Percentiles rank a stretch among this genome's conserved stretches.
Conservation (phyloP, 1,284 basidiomycete species). For the Sporisorium sorghi region DNA sequence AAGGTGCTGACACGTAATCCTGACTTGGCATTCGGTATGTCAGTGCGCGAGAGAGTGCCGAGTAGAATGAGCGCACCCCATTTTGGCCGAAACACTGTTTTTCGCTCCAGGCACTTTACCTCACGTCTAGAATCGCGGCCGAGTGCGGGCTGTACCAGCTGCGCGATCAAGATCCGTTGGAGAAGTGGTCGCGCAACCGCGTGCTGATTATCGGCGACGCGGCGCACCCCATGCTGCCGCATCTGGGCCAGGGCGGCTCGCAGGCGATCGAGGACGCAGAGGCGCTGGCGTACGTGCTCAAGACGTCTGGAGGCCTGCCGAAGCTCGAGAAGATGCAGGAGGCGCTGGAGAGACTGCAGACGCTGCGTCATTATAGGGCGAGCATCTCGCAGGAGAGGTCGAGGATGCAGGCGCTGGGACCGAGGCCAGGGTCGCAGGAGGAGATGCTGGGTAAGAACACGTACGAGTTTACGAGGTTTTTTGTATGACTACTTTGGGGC, state of each 20-base stretch:
- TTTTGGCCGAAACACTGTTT: conserved; percentile 12
- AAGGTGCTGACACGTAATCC: no score
- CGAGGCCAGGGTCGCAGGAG: conserved; percentile 17
- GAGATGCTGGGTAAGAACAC: conserved; percentile 42
- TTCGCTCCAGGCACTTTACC: neutral
- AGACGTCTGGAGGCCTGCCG: neutral
- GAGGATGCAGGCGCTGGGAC: conserved; percentile 48
- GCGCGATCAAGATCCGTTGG: conserved; percentile 63
- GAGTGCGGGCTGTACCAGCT: conserved; percentile 66
- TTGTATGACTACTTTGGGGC: conserved; percentile 62
- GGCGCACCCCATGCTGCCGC: conserved; percentile 59
- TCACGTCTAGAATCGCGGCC: neutral
- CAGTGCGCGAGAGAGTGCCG: no score
- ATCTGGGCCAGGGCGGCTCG: conserved; percentile 37
- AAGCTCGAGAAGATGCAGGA: conserved; percentile 21
- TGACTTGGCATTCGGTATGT: no score
- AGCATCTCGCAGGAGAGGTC: conserved; percentile 59
- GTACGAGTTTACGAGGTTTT: conserved; percentile 51
- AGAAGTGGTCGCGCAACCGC: conserved; percentile 57
- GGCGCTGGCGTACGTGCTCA: conserved; percentile 30
- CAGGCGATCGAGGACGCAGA: conserved; percentile 44
- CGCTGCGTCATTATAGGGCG: conserved; percentile 56
- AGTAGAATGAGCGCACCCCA: conserved; percentile 28
- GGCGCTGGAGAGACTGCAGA: conserved; percentile 47
- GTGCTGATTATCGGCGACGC: conserved; percentile 68